These are phyloP conservation scores for Diaporthe sp. DNA, from an alignment of 2,329 filamentous ascomycete species.

Conservation along the genomic window DNA sequence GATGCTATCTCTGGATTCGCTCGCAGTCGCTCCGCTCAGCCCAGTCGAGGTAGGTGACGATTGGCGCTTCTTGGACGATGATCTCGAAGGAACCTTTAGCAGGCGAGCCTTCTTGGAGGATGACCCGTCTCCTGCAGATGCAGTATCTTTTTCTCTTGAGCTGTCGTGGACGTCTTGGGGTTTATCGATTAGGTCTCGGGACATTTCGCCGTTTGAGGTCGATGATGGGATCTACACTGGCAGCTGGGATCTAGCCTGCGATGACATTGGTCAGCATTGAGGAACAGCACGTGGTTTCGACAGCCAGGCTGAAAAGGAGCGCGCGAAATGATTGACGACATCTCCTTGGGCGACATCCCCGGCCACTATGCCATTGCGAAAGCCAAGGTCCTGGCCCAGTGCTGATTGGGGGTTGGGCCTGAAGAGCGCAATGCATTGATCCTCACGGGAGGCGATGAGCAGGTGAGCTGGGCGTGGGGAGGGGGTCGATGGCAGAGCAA, in stretches of 20 bases:
- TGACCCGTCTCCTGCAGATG: conserved; percentile 58
- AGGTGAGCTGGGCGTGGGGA: background rate
- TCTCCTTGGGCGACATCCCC: background rate
- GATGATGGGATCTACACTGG: conserved; percentile 37
- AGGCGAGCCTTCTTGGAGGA: conserved; percentile 65
- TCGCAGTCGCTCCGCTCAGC: conserved; percentile 71
- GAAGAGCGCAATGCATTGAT: conserved; percentile 12
- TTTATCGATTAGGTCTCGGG: conserved; percentile 52
- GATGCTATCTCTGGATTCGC: conserved; percentile 73
- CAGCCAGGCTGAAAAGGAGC: background rate
- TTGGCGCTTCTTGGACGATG: conserved; percentile 73
- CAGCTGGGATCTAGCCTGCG: conserved; percentile 37
- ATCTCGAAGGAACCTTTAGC: conserved; percentile 72
- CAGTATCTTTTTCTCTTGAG: conserved; percentile 59
- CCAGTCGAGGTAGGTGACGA: conserved; percentile 71
- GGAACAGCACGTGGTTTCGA: conserved; percentile 7
- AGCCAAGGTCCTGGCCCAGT: conserved; percentile 8
- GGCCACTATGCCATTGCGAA: conserved; percentile 17
- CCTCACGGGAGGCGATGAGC: background rate
- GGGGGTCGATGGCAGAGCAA: background rate
- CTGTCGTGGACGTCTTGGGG: conserved; percentile 53
- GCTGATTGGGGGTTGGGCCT: background rate
- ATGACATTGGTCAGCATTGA: conserved; percentile 37
- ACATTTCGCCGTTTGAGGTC: conserved; percentile 46
- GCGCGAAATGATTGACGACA: background rate